Evolutionary conservation across 345 rosid genomes (phyloP), one percentile per base, ranked within the genome.

Genomic region (Salix dunnii): DNA sequence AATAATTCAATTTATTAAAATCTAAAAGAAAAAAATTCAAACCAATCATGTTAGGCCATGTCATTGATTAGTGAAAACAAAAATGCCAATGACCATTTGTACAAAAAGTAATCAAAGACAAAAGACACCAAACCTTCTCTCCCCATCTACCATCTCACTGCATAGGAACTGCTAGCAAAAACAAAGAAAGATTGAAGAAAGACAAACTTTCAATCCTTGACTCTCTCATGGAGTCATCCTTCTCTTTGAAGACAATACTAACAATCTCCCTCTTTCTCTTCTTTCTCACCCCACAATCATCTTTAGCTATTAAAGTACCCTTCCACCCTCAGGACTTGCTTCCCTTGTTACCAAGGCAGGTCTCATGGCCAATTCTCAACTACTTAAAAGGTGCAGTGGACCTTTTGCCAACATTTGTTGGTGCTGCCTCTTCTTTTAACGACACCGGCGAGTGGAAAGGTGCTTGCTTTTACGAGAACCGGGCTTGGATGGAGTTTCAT

Each of bases 401-500:
- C 76, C 89, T 93, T 72, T 79, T 96, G 60, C 99, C 99, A 4
- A 72, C 90, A 60, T 96, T 90, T 75, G 97, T 96, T 20, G 99
- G 98, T 63, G 73, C 96, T 42, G 97, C 92, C 23, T 79, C 93
- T 18, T 53, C 93, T 55, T 17, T n/a, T 28, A 90, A 87, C 74
- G 79, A 51, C 74, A 69, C 80, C 53, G 84, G 85, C 0, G 78
- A 80, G 68, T 95, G 99, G 99, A 95, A 93, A 75, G 98, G 99
- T 48, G 96, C 99, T 16, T 96, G 99, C 84, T 96, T 96, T 66
- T 89, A 87, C 72, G 30, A 91, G 64, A 91, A 87, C 84, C 76
- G 61, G 18, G 97, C 98, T 43, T 90, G 96, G 99, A 84, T 96
- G 80, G 98, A 96, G 91, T 89, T 96, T 79, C 90, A 92, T 74